Evolutionary conservation across 495 filamentous ascomycete genomes (phyloP), one percentile per base, ranked within the genome.

Genomic region (Neurospora sublineolata): DNA sequence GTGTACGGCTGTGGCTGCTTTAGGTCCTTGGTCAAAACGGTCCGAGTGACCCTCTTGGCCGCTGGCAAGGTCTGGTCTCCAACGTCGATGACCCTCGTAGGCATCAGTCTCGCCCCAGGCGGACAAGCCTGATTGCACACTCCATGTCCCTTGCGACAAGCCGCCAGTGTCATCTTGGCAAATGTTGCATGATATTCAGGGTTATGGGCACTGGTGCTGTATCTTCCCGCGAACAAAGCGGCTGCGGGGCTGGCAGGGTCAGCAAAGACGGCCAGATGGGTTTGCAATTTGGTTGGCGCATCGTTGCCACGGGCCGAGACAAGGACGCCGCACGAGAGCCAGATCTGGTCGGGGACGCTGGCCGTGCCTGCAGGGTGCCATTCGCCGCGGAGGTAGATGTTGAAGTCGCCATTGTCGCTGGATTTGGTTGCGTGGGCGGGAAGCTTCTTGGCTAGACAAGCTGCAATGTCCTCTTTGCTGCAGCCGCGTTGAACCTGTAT

Each of bases 41-140:
- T 23, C 0, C 70, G 52, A 0, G 52, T 69, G 0, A 67, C 6
- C 4, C n/a, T 2, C 4, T 30, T 33, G 3, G 40, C 3, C 0
- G 46, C 41, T 4, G 18, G 16, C 12, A 39, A 67, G 3, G n/a
- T 0, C 18, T 30, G 52, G 8, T 68, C 52, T 14, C 70, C 70
- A 23, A 71, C 58, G 11, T 71, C 70, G 58, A 71, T 71, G 9
- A 71, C 36, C 37, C 70, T 60, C 8, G 70, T 71, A 4, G 70
- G 70, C 70, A 71, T 71, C 0, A 4, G 30, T 41, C 38, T 14
- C 0, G 70, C 6, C 0, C 9, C 37, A 10, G 70, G 40, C 20
- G 20, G 46, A 0, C 4, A 18, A 0, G 58, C 70, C 9, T 68
- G 12, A 11, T 71, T 68, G 27, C 70, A 71, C 2, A 44, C n/a